Percentiles rank a stretch among this genome's conserved stretches.
These are phyloP conservation scores for Pisolithus albus DNA, from an alignment of 768 basidiomycete species.

Conservation along the genomic window DNA sequence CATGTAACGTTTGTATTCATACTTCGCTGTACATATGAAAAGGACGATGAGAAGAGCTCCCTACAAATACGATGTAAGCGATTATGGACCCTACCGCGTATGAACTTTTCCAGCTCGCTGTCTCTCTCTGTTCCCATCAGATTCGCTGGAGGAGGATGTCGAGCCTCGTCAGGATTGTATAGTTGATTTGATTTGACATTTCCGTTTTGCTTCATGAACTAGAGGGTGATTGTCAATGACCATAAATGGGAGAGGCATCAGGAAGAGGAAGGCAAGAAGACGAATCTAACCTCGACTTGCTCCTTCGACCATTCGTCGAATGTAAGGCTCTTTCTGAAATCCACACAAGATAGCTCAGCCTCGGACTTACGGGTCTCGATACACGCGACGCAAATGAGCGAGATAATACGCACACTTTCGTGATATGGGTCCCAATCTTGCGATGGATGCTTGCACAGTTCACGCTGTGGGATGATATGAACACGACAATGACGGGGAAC, in stretches of 20 bases:
- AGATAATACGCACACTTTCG: constrained; percentile 69
- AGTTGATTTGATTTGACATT: constrained; percentile 74
- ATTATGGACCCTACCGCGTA: constrained; percentile 52
- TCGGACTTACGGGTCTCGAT: not conserved
- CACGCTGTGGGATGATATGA: constrained; percentile 41
- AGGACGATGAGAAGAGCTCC: not conserved
- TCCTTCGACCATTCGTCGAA: constrained; percentile 86
- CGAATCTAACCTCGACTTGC: constrained; percentile 66
- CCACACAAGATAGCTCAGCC: constrained; percentile 4
- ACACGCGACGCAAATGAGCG: not conserved
- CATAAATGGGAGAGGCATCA: constrained; percentile 1
- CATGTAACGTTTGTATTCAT: constrained; percentile 68
- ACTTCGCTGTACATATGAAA: constrained; percentile 52
- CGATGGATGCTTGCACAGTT: constrained; percentile 89
- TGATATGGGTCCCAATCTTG: constrained; percentile 89
- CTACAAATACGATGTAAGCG: not conserved
- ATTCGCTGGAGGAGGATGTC: constrained; percentile 77
- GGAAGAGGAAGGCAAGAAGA: constrained; percentile 1
- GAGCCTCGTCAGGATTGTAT: constrained; percentile 78
- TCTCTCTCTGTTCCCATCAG: constrained; percentile 75
- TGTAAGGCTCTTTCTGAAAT: constrained; percentile 75
- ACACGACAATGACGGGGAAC: not conserved
- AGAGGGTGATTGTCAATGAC: constrained; percentile 10
- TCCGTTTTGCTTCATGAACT: constrained; percentile 78
- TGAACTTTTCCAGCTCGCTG: constrained; percentile 86